phyloP scores from a whole-genome alignment of 257 asterid species.

The Scutellaria minor region DNA sequence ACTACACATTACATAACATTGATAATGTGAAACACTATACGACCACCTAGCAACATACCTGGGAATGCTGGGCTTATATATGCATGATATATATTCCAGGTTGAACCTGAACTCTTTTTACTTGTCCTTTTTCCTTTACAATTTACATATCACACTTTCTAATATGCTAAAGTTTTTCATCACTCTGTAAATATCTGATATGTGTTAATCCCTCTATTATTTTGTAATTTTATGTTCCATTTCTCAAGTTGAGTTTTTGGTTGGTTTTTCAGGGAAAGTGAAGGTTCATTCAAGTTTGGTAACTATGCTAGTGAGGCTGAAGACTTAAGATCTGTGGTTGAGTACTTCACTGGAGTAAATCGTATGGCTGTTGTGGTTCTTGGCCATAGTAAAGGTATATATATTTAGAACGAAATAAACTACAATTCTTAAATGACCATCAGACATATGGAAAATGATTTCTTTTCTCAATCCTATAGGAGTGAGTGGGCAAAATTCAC shows the following conservation, averaged over 20 bases:
- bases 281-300: constrained; percentile 76
- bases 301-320: constrained; percentile 73
- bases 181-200: background rate
- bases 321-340: constrained; percentile 78
- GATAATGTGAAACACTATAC: background rate
- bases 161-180: background rate
- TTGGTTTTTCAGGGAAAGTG: constrained; percentile 76
- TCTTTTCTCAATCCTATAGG: background rate
- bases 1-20: background rate
- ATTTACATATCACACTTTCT: background rate
- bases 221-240: background rate
- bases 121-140: background rate
- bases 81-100: no score
- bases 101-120: background rate
- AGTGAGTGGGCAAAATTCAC: background rate
- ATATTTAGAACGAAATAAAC: background rate
- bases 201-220: constrained; percentile 9
- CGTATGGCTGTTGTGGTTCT: constrained; percentile 63
- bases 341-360: constrained; percentile 55
- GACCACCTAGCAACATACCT: background rate
- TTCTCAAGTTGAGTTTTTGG: constrained; percentile 17
- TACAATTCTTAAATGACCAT: background rate
- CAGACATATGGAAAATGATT: background rate
- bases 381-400: constrained; percentile 89
- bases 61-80: background rate